Evolutionary conservation across 2,329 filamentous ascomycete species (phyloP), one percentile per base, ranked within the genome.

Genomic region (Talaromyces sp.): DNA sequence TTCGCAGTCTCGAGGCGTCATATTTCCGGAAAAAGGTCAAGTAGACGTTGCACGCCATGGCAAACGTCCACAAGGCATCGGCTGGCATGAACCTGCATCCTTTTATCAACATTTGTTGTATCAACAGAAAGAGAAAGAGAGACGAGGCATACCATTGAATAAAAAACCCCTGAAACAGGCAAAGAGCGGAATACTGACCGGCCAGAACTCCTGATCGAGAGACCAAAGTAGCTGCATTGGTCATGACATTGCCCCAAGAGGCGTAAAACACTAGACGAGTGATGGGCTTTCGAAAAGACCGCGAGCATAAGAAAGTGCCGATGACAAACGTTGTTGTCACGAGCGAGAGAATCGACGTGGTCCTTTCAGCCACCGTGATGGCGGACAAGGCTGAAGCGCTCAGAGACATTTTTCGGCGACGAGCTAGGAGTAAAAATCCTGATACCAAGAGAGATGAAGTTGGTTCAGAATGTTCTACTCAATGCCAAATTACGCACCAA

Each of bases 251-350:
- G 9, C 90, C 91, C 69, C 90, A 89, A 0, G 89, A 89, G 7
- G 91, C 90, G 71, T 89, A 95, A 73, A 96, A 93, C 10, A 93
- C 87, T 0, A 96, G 81, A 19, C 91, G 83, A 70, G 95, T 95
- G 77, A 95, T 92, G n/a, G 90, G 89, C 70, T 92, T 93, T 68
- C 89, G 89, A 71, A 95, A 95, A 5, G 82, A 81, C 17, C 80
- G 82, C 32, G 87, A 90, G n/a, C 75, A 73, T 31, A 84, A 75
- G 69, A 93, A 95, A 3, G 89, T 92, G 59, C 79, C 67, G 58
- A 93, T 85, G 68, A 92, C 89, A 71, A 93, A 85, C 32, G 87
- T 66, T 50, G 87, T 89, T 60, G 89, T 90, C 1, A 88, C 56
- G 0, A 95, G 73, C 0, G 90, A 93, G 50, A 93, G 74, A 8